Evolutionary conservation across 2,329 filamentous ascomycete species (phyloP).

Genomic region (Ceratocystis harringtonii): DNA sequence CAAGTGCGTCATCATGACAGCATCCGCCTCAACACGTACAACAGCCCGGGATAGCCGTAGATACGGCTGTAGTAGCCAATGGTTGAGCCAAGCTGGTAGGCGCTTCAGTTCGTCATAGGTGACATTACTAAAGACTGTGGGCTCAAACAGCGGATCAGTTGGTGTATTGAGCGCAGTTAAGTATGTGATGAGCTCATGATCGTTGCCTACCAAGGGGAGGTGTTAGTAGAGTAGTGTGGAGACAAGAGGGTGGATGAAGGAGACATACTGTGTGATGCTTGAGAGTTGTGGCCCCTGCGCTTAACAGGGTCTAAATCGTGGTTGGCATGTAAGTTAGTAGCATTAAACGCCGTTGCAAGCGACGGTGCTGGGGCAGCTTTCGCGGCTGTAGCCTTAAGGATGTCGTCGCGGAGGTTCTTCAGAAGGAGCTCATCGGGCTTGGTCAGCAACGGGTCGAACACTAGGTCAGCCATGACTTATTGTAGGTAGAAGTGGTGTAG

Average conservation of each 20-base stretch:
- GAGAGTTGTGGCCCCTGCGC: neutral
- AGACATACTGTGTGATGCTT: neutral
- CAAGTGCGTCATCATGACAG: constrained; percentile 65
- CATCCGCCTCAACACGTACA: constrained; percentile 54
- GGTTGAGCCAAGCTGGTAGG: constrained; percentile 29
- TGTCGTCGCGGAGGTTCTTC: constrained; percentile 28
- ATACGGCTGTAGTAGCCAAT: constrained; percentile 44
- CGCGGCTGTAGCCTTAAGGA: constrained; percentile 19
- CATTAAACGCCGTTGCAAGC: neutral
- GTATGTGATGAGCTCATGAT: constrained; percentile 24
- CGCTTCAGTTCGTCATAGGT: constrained; percentile 27
- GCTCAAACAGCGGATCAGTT: constrained; percentile 29
- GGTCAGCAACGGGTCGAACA: constrained; percentile 29
- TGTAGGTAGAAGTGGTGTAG: too few species aligned
- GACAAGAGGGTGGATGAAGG: neutral
- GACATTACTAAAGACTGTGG: constrained; percentile 30
- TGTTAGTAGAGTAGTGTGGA: neutral
- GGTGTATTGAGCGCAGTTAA: constrained; percentile 32
- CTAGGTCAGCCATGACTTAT: constrained; percentile 19
- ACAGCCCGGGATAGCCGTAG: constrained; percentile 37
- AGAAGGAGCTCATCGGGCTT: constrained; percentile 29
- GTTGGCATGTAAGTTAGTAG: neutral
- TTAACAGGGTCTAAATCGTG: neutral
- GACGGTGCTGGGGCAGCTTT: neutral
- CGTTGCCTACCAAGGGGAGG: constrained; percentile 16